These are phyloP conservation scores for Fusarium irregulare DNA, from an alignment of 2,329 filamentous ascomycete species.

Conservation along the genomic window DNA sequence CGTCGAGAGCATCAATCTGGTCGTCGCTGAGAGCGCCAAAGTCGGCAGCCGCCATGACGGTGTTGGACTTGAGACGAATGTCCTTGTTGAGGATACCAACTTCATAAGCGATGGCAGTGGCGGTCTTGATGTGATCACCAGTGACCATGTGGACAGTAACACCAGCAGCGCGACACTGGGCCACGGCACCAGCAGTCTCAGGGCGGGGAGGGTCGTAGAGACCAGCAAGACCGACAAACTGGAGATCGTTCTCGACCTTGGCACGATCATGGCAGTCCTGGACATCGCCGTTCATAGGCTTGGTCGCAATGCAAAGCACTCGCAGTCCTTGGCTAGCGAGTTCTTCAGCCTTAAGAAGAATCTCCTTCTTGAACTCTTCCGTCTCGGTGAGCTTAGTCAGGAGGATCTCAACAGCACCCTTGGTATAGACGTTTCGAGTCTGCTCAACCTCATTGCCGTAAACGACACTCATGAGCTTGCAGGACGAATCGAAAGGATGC, in stretches of 20 bases:
- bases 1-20: slow-evolving; percentile 70
- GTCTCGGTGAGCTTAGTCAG: slow-evolving; percentile 63
- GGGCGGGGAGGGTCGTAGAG: slow-evolving; percentile 78
- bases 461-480: slow-evolving; percentile 81
- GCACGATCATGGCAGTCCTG: slow-evolving; percentile 60
- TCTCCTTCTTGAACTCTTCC: slow-evolving; percentile 58
- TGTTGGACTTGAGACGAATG: slow-evolving; percentile 52
- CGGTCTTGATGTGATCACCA: slow-evolving; percentile 75
- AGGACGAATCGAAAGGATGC: slow-evolving; percentile 77
- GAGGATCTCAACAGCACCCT: slow-evolving; percentile 69
- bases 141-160: slow-evolving; percentile 77
- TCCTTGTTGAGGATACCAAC: slow-evolving; percentile 67
- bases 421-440: slow-evolving; percentile 62
- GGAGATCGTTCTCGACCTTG: slow-evolving; percentile 66
- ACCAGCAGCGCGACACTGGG: slow-evolving; percentile 68
- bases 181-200: slow-evolving; percentile 72
- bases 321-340: slow-evolving; percentile 73
- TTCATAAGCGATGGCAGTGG: slow-evolving; percentile 72
- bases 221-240: slow-evolving; percentile 76
- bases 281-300: slow-evolving; percentile 53
- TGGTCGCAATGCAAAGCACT: slow-evolving; percentile 73
- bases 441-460: slow-evolving; percentile 57
- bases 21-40: slow-evolving; percentile 72
- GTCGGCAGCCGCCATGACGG: slow-evolving; percentile 70
- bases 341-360: slow-evolving; percentile 63